These are phyloP conservation scores for Podosphaera xanthii DNA, from an alignment of 2,329 filamentous ascomycete species.

Conservation along the genomic window DNA sequence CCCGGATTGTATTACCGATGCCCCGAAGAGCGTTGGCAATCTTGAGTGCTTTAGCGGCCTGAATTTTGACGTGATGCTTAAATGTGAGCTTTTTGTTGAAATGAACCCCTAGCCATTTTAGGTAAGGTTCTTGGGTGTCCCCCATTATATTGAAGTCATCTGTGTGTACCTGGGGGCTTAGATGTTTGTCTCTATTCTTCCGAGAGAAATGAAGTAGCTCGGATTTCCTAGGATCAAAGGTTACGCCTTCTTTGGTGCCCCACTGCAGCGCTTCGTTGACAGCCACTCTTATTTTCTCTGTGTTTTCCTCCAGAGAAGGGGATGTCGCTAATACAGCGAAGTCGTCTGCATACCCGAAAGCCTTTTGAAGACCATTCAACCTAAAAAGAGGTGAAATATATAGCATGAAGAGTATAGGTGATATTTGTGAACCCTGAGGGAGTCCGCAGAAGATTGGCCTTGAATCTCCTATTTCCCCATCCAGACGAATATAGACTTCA, in stretches of 20 bases:
- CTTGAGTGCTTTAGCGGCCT: background rate
- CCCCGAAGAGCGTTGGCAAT: background rate
- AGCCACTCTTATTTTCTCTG: background rate
- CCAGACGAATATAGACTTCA: background rate
- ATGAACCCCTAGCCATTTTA: background rate
- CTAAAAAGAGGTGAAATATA: background rate
- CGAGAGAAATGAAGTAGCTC: background rate
- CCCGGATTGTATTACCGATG: background rate
- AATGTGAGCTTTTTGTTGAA: background rate
- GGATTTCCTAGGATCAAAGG: background rate
- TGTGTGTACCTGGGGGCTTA: background rate
- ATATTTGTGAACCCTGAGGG: background rate
- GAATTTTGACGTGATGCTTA: background rate
- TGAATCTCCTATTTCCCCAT: background rate
- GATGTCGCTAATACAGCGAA: background rate
- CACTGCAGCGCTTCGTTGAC: background rate
- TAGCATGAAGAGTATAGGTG: background rate
- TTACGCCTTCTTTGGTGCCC: background rate
- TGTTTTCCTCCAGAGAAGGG: background rate
- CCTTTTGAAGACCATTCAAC: background rate
- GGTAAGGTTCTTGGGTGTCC: background rate
- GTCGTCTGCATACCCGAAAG: background rate
- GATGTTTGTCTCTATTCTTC: background rate
- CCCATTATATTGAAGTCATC: background rate
- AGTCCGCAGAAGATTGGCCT: background rate